A percentile compares a stretch with the other conserved stretches of the same genome.
Evolutionary conservation across 2,329 filamentous ascomycete genomes (phyloP).

Genomic region (Aspergillus neotritici): DNA sequence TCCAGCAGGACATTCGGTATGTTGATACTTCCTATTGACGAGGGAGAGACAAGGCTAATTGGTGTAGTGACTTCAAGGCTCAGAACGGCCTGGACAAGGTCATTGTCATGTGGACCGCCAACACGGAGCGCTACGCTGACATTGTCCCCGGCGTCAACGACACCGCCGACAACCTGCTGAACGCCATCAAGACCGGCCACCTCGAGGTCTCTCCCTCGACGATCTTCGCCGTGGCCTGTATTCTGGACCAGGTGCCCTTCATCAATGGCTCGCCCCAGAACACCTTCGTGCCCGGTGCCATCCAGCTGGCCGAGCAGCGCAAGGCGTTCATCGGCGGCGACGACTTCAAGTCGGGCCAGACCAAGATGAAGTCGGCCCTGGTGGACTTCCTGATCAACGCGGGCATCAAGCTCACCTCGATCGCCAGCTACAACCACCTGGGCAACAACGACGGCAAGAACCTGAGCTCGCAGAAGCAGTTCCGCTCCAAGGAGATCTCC

Average conservation of each 20-base stretch:
- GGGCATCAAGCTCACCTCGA: conserved; percentile 96
- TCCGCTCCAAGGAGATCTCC: conserved; percentile 99
- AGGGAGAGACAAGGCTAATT: conserved; percentile 4
- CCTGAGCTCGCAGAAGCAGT: conserved; percentile 93
- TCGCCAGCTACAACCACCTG: conserved; percentile 98
- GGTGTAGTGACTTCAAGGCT: conserved; percentile 73
- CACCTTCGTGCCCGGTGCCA: conserved; percentile 91
- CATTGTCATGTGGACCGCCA: conserved; percentile 96
- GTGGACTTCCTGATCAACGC: conserved; percentile 98
- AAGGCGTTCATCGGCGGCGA: conserved; percentile 91
- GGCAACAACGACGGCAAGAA: conserved; percentile 99
- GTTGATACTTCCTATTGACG: conserved; percentile 15
- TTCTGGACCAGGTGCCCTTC: conserved; percentile 84
- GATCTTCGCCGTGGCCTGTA: conserved; percentile 89
- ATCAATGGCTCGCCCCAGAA: conserved; percentile 99
- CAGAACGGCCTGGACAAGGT: conserved; percentile 84
- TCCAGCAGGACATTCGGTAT: conserved; percentile 84
- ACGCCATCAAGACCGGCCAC: conserved; percentile 79
- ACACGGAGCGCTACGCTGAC: conserved; percentile 95
- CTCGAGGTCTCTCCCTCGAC: conserved; percentile 92
- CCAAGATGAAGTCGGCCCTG: conserved; percentile 99
- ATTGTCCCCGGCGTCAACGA: conserved; percentile 87
- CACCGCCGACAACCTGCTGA: conserved; percentile 87
- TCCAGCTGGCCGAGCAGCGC: conserved; percentile 82
- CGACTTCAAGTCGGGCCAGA: conserved; percentile 99